Conservation (phyloP, 1,284 basidiomycete species). For the Boletus nobilissimus region DNA sequence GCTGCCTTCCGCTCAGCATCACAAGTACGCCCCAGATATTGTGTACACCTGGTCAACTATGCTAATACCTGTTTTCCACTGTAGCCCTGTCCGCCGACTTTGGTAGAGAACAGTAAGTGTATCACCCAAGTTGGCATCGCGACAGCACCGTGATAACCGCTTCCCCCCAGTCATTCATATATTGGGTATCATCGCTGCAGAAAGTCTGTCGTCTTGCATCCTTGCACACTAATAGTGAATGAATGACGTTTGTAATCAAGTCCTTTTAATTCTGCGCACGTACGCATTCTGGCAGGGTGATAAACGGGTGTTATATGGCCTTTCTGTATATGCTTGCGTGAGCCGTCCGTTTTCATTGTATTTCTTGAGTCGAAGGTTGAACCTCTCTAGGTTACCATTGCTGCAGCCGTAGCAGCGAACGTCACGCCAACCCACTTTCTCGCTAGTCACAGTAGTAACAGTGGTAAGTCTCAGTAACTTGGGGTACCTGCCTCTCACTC, state of each 20-base stretch:
- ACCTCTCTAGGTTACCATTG: slow-evolving; percentile 6
- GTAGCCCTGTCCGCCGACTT: slow-evolving; percentile 12
- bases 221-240: background rate
- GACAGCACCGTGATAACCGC: background rate
- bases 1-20: slow-evolving; percentile 22
- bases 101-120: slow-evolving; percentile 18
- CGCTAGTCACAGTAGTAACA: too few relatives aligned
- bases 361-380: background rate
- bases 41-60: background rate
- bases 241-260: slow-evolving; percentile 14
- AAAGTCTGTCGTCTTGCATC: slow-evolving; percentile 16
- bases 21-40: slow-evolving; percentile 14
- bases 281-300: slow-evolving; percentile 37
- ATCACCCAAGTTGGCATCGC: background rate
- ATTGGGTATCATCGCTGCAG: slow-evolving; percentile 28
- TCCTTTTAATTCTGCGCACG: slow-evolving; percentile 34
- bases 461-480: background rate
- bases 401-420: slow-evolving; percentile 5
- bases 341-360: background rate
- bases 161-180: slow-evolving; percentile 30
- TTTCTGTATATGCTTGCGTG: slow-evolving; percentile 20
- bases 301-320: slow-evolving; percentile 28
- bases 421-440: slow-evolving; percentile 14
- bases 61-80: background rate
- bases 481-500: background rate